phyloP scores from a whole-genome alignment of 768 basidiomycete species.

The Mycena capillaripes region DNA sequence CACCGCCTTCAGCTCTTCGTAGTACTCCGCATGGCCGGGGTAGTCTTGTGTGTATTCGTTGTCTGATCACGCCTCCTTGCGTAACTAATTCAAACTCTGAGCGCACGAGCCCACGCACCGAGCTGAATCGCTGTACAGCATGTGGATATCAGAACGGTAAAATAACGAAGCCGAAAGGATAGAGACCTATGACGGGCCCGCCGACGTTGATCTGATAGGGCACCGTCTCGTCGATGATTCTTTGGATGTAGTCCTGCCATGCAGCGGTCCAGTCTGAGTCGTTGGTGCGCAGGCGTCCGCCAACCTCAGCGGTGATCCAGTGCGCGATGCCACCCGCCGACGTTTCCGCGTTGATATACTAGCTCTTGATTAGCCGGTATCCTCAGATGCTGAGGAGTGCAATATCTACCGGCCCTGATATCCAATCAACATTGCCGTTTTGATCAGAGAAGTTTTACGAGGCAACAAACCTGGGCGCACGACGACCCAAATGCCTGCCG shows the following conservation, averaged over 20 bases:
- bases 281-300: conserved; percentile 78
- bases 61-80: conserved; percentile 55
- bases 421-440: neutral
- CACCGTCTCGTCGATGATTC: conserved; percentile 69
- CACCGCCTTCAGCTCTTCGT: conserved; percentile 68
- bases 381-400: neutral
- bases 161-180: conserved; percentile 58
- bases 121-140: conserved; percentile 30
- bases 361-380: neutral
- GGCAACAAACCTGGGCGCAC: conserved; percentile 75
- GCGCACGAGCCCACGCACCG: neutral
- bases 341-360: conserved; percentile 87
- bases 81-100: neutral
- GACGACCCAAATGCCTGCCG: conserved; percentile 83
- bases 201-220: conserved; percentile 79
- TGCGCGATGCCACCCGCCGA: conserved; percentile 80
- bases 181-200: conserved; percentile 82
- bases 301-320: conserved; percentile 80
- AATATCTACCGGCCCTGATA: conserved; percentile 52
- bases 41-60: conserved; percentile 79
- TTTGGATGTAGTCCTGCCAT: conserved; percentile 81
- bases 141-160: neutral
- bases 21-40: conserved; percentile 66
- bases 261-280: conserved; percentile 77
- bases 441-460: neutral